These are phyloP conservation scores for Alnus rubra DNA, from an alignment of 306 rosid genomes.

Conservation along the genomic window DNA sequence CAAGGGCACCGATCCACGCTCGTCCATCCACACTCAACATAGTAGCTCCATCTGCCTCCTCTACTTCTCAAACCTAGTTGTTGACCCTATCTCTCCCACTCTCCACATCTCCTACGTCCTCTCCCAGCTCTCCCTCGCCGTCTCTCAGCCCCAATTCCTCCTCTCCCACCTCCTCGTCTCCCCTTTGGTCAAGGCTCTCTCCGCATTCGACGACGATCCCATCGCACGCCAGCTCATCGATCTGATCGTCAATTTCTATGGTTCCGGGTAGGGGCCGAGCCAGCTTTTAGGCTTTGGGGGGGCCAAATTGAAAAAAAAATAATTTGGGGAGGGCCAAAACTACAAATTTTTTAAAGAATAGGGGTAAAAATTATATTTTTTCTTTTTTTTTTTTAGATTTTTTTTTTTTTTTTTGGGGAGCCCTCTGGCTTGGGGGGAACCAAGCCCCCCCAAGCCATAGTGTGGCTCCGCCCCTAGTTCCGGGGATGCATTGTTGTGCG, in stretches of 20 bases:
- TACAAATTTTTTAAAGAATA: too few relatives aligned
- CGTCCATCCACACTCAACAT: conserved; percentile 51
- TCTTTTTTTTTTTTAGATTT: too few relatives aligned
- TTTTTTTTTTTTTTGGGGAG: too few relatives aligned
- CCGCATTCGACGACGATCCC: conserved; percentile 64
- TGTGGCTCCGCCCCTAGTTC: too few relatives aligned
- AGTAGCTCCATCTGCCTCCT: conserved; percentile 84
- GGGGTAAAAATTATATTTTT: too few relatives aligned
- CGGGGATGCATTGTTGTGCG: conserved; percentile 41
- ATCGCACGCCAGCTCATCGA: conserved; percentile 57
- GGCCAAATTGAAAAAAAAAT: too few relatives aligned
- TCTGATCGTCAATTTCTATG: conserved; percentile 52
- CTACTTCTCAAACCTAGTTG: conserved; percentile 81
- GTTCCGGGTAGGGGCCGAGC: too few relatives aligned
- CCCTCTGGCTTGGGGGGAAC: too few relatives aligned
- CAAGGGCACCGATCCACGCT: conserved; percentile 82
- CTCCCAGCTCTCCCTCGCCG: conserved; percentile 74
- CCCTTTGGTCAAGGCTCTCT: conserved; percentile 65
- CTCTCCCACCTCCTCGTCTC: conserved; percentile 76
- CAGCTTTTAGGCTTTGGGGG: too few relatives aligned
- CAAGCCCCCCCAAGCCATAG: too few relatives aligned
- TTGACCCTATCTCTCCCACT: conserved; percentile 75
- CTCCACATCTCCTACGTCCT: conserved; percentile 85
- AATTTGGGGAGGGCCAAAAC: too few relatives aligned
- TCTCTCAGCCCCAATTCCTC: conserved; percentile 64